A percentile compares a stretch with the other conserved stretches of the same genome.
Conservation (phyloP, 1,139 yeast species). For the Meyerozyma guilliermondii region DNA sequence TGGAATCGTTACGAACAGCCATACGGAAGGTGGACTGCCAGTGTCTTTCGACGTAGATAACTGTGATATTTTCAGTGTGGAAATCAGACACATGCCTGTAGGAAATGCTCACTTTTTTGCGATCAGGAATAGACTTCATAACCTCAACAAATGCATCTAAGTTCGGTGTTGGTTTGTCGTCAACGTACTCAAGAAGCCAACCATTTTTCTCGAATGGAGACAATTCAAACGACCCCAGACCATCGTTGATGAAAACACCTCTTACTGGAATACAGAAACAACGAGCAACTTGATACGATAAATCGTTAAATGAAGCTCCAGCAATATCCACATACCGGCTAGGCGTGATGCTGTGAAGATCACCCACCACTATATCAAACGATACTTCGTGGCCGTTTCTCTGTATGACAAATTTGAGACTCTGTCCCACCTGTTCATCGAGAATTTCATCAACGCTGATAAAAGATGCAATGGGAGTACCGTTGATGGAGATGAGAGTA, state of each 20-base stretch:
- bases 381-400: slow-evolving; percentile 60
- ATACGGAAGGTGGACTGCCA: slow-evolving; percentile 72
- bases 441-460: slow-evolving; percentile 80
- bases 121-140: slow-evolving; percentile 73
- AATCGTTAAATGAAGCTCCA: slow-evolving; percentile 81
- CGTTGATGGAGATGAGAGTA: slow-evolving; percentile 70
- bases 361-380: slow-evolving; percentile 56
- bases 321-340: slow-evolving; percentile 74
- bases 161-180: slow-evolving; percentile 68
- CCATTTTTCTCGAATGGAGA: slow-evolving; percentile 53
- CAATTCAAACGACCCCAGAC: slow-evolving; percentile 72
- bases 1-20: slow-evolving; percentile 71
- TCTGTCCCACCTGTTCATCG: slow-evolving; percentile 63
- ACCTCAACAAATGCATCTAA: slow-evolving; percentile 73
- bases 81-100: slow-evolving; percentile 79
- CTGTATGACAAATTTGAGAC: slow-evolving; percentile 58
- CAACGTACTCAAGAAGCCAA: slow-evolving; percentile 76
- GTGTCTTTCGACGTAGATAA: slow-evolving; percentile 74
- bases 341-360: slow-evolving; percentile 80
- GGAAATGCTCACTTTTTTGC: slow-evolving; percentile 62
- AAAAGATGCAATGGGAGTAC: slow-evolving; percentile 60
- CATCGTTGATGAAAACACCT: slow-evolving; percentile 79
- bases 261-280: slow-evolving; percentile 75
- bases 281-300: slow-evolving; percentile 87
- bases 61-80: slow-evolving; percentile 63